phyloP scores from a whole-genome alignment of 768 basidiomycete genomes.

The Pisolithus orientalis region DNA sequence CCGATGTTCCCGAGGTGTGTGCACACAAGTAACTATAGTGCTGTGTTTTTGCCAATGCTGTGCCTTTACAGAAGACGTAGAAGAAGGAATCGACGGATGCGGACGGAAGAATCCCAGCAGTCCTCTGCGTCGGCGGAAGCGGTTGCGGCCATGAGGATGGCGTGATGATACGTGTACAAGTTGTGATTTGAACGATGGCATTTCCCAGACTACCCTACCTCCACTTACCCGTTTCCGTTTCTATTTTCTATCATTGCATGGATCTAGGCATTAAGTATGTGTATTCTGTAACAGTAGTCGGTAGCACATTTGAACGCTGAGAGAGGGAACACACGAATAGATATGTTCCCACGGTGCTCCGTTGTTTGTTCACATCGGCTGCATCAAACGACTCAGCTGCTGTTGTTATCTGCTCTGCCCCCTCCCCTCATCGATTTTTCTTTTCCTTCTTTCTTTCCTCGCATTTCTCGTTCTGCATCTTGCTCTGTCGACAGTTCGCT shows the following conservation, averaged over 20 bases:
- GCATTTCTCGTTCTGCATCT: slow-evolving; percentile 14
- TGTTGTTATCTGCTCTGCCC: slow-evolving; percentile 25
- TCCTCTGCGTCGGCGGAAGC: neutral
- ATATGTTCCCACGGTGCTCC: slow-evolving; percentile 26
- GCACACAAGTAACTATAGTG: neutral
- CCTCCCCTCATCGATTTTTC: slow-evolving; percentile 30
- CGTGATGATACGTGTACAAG: neutral
- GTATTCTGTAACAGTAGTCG: neutral
- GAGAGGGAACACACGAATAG: neutral
- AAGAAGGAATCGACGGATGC: slow-evolving; percentile 18
- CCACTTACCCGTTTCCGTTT: neutral
- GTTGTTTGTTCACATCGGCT: slow-evolving; percentile 20
- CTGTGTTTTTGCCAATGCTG: neutral
- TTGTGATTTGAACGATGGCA: neutral
- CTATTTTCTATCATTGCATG: too few relatives aligned
- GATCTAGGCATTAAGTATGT: neutral
- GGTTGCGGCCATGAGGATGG: neutral
- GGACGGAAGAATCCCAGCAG: slow-evolving; percentile 6
- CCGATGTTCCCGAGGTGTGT: slow-evolving; percentile 73
- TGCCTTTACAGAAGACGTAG: slow-evolving; percentile 20
- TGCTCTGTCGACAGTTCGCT: neutral
- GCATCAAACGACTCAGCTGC: slow-evolving; percentile 15
- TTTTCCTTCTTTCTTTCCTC: slow-evolving; percentile 9
- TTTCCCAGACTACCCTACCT: neutral
- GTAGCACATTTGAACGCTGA: neutral